A percentile compares a stretch with the other conserved stretches of the same genome.
phyloP scores from a whole-genome alignment of 2,329 filamentous ascomycete genomes.

The Aspergillus sergii region DNA sequence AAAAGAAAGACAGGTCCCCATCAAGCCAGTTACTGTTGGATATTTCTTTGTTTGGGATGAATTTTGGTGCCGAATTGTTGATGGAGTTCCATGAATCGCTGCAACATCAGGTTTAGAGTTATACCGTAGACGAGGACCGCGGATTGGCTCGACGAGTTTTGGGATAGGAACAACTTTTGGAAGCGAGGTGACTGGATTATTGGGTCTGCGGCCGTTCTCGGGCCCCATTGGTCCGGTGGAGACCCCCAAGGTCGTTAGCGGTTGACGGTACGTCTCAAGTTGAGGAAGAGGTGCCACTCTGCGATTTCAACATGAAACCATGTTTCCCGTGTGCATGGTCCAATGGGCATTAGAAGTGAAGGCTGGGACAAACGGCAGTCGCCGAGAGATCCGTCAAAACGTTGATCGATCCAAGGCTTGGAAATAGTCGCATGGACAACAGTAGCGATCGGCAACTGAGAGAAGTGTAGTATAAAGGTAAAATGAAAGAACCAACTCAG shows the following conservation, averaged over 20 bases:
- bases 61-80: background rate
- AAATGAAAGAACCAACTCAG: background rate
- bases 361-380: background rate
- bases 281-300: conserved; percentile 17
- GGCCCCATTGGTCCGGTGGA: conserved; percentile 16
- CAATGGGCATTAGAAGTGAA: conserved; percentile 4
- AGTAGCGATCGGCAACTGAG: background rate
- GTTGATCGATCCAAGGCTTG: background rate
- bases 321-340: conserved; percentile 14
- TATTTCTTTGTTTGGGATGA: background rate
- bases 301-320: conserved; percentile 26
- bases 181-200: conserved; percentile 8
- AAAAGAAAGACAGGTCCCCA: background rate
- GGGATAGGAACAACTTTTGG: conserved; percentile 4
- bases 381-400: background rate
- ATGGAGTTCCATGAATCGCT: conserved; percentile 4
- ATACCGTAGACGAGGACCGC: background rate
- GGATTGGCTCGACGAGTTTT: conserved; percentile 8
- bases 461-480: background rate
- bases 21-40: background rate
- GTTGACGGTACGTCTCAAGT: conserved; percentile 25
- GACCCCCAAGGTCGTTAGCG: conserved; percentile 16
- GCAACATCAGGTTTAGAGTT: background rate
- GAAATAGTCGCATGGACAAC: background rate
- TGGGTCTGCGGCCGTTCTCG: conserved; percentile 4